Percentiles rank a stretch among this genome's conserved stretches.
These are phyloP conservation scores for Aspergillus sclerotioniger DNA, from an alignment of 495 filamentous ascomycete genomes.

Conservation along the genomic window DNA sequence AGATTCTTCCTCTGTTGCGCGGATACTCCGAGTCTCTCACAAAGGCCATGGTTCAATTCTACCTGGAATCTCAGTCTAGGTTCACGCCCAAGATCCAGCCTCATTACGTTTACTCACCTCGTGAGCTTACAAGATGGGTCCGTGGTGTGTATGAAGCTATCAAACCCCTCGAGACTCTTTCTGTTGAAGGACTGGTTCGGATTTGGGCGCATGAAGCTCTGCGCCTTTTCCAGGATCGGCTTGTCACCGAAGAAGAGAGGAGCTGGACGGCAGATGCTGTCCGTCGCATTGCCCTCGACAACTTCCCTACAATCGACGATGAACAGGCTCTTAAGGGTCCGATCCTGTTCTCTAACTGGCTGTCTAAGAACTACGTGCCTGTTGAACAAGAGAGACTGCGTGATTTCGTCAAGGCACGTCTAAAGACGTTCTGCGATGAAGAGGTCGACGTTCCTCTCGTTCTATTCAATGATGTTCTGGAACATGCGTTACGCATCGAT, in stretches of 20 bases:
- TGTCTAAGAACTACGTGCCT: constrained; percentile 97
- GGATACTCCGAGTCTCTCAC: constrained; percentile 93
- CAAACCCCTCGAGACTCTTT: constrained; percentile 79
- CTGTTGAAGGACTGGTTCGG: constrained; percentile 87
- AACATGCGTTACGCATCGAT: constrained; percentile 97
- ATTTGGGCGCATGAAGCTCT: constrained; percentile 99
- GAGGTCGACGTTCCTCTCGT: constrained; percentile 98
- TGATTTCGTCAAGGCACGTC: constrained; percentile 94
- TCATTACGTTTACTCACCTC: constrained; percentile 98
- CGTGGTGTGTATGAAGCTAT: constrained; percentile 97
- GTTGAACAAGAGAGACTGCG: constrained; percentile 91
- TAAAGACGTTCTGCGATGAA: constrained; percentile 98
- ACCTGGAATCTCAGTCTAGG: constrained; percentile 85
- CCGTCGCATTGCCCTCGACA: constrained; percentile 77
- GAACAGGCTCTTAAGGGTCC: constrained; percentile 85
- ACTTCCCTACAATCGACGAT: constrained; percentile 91
- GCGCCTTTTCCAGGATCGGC: constrained; percentile 92
- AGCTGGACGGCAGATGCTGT: constrained; percentile 90
- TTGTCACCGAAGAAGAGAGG: constrained; percentile 91
- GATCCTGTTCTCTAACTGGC: constrained; percentile 98
- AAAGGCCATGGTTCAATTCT: constrained; percentile 97
- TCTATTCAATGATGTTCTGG: constrained; percentile 95
- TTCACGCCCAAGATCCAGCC: constrained; percentile 97
- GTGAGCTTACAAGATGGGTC: constrained; percentile 96
- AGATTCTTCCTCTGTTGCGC: constrained; percentile 92